phyloP scores from a whole-genome alignment of 139 green algal genomes.

The Asterochloris erici region DNA sequence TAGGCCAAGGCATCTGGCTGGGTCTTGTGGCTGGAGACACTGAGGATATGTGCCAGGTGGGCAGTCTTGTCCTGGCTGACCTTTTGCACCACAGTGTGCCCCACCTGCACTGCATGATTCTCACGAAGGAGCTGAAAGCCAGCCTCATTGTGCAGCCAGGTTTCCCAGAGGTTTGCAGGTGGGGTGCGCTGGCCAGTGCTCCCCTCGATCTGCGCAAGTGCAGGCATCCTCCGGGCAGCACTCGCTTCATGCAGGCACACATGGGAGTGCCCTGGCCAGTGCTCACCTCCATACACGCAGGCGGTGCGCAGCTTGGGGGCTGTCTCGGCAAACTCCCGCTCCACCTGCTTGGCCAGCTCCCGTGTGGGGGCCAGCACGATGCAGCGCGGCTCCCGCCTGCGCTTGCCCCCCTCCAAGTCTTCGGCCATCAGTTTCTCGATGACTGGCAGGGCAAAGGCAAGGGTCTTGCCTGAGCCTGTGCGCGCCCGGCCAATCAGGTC shows the following conservation, averaged over 20 bases:
- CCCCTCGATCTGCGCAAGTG: not conserved
- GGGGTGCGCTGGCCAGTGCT: not conserved
- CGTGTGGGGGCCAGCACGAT: slow-evolving; percentile 94
- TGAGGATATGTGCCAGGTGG: too few species aligned
- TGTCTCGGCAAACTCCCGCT: slow-evolving; percentile 83
- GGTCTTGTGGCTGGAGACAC: too few species aligned
- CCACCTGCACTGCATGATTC: too few species aligned
- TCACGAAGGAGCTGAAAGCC: too few species aligned
- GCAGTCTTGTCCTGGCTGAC: too few species aligned
- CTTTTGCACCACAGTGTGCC: too few species aligned
- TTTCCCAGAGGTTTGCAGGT: not conserved
- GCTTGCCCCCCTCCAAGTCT: not conserved
- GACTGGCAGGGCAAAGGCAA: slow-evolving; percentile 96
- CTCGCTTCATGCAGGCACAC: too few species aligned
- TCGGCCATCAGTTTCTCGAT: slow-evolving; percentile 81
- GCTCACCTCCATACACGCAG: slow-evolving; percentile 84
- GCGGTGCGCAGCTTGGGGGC: slow-evolving; percentile 60
- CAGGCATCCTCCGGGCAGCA: not conserved
- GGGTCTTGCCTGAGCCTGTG: slow-evolving; percentile 96
- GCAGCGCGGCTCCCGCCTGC: slow-evolving; percentile 41
- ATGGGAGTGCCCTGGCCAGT: too few species aligned
- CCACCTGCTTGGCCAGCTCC: slow-evolving; percentile 98
- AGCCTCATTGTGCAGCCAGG: not conserved
- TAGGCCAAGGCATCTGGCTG: too few species aligned
- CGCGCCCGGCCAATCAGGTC: slow-evolving; percentile 93